Percentiles rank a stretch among this genome's conserved stretches.
phyloP scores from a whole-genome alignment of 2,329 filamentous ascomycete species.

The Calonectria fujianensis region DNA sequence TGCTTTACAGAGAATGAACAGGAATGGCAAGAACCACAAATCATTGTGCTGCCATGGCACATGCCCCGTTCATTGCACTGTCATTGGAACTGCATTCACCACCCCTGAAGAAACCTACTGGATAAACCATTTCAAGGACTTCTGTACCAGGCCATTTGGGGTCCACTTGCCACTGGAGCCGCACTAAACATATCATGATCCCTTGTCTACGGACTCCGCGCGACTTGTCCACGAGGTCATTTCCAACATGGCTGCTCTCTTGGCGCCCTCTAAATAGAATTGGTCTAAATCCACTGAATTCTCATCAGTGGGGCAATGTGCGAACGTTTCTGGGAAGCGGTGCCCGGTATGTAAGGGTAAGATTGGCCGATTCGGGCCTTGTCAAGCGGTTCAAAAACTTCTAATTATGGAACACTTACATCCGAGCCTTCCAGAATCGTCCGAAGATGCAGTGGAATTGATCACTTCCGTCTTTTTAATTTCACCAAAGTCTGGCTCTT shows the following conservation, averaged over 20 bases:
- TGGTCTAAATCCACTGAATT: background rate
- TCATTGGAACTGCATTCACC: background rate
- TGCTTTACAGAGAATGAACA: too few relatives aligned
- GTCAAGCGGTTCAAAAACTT: background rate
- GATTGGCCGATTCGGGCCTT: background rate
- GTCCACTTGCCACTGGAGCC: background rate
- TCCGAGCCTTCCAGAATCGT: background rate
- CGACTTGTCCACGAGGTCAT: background rate
- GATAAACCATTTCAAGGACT: too few relatives aligned
- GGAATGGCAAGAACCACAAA: background rate
- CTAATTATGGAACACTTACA: background rate
- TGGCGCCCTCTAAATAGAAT: slow-evolving; percentile 19
- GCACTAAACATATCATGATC: background rate
- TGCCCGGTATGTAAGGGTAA: background rate
- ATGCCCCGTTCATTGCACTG: background rate
- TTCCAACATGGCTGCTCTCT: background rate
- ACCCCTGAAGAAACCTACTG: background rate
- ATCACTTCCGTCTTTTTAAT: background rate
- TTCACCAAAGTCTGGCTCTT: background rate
- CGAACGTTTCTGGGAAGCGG: background rate
- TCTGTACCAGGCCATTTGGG: background rate
- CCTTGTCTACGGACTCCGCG: background rate
- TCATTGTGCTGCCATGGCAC: background rate
- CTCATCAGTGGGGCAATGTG: background rate
- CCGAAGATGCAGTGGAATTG: too few relatives aligned